Base-by-base conservation (phyloP, 1,284 basidiomycete genomes). In the Blastosporella zonata region DNA sequence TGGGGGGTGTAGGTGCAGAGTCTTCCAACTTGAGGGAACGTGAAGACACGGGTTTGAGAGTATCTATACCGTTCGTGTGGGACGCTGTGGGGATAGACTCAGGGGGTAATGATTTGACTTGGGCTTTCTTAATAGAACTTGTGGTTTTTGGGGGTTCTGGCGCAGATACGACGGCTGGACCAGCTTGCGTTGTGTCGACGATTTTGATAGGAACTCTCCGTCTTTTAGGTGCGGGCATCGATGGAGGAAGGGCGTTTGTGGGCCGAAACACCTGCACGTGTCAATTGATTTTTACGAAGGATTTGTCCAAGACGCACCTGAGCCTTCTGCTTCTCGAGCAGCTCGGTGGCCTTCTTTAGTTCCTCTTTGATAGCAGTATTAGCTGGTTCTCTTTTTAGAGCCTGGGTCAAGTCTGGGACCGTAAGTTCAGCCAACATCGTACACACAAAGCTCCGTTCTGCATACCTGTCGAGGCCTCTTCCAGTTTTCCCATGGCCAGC, bases 151-250 rank as follows among this genome's bases (percentile, higher is more conserved):
- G 27, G 6, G 18, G 13, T n/a, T 18, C 47, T 27, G 43, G 44
- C 21, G 55, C 20, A 9, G 52, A 29, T 2, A 41, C 25, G 28
- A 58, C 34, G 5, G 51, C 21, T 28, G 56, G 22, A 15, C 54
- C 34, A 33, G 60, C 13, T n/a, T 58, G 56, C 29, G 56, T 58
- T 33, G 65, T 40, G 31, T 87, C 84, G 1, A 88, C 65, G 27
- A 89, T 82, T 23, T 73, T 73, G 43, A 90, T 89, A 0, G 87
- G 87, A 8, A 90, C 73, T 17, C 87, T 77, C 34, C 86, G 74
- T 23, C 84, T 71, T 39, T 64, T 66, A 10, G 66, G 47, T 9
- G 55, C 41, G 33, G 58, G 33, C 12, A 38, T 40, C 1, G 56
- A 49, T 35, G 59, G 35, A 13, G 50, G 33, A 25, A 53, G 35